Evolutionary conservation across 345 rosid genomes (phyloP).

Genomic region (Lagerstroemia speciosa): DNA sequence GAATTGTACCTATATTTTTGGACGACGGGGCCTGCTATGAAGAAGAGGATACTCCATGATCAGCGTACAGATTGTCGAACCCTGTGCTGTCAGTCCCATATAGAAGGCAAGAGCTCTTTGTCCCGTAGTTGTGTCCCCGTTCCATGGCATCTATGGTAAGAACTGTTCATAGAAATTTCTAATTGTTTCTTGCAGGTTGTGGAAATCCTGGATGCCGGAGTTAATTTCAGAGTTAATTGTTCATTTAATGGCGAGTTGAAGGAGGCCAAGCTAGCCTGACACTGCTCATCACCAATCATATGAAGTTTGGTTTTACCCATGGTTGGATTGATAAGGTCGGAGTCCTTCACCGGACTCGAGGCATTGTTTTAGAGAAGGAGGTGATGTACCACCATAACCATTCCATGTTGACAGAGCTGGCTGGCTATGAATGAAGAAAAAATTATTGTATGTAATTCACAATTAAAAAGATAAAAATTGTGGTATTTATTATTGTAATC

Average conservation of each 20-base stretch:
- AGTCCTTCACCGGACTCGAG: no score
- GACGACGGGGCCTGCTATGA: neutral
- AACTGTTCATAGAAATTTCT: neutral
- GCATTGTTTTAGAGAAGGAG: no score
- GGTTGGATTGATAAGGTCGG: no score
- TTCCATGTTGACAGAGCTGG: no score
- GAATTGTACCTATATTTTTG: neutral
- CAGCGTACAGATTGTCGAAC: neutral
- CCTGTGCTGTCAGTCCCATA: neutral
- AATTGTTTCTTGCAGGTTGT: neutral
- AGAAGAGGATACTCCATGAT: neutral
- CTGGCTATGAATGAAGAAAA: no score
- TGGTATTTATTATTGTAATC: no score
- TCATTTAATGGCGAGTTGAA: neutral
- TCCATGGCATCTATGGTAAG: neutral
- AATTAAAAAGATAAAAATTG: no score
- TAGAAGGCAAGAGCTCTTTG: neutral
- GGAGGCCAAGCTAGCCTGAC: neutral
- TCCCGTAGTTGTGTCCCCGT: neutral
- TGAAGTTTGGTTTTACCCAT: no score
- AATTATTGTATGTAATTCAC: no score
- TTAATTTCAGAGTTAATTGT: no score
- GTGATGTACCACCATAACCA: no score
- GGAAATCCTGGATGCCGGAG: neutral
- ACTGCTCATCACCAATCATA: no score